Evolutionary conservation across 768 basidiomycete species (phyloP), one percentile per base, ranked within the genome.

Genomic region (Suillus lakei): DNA sequence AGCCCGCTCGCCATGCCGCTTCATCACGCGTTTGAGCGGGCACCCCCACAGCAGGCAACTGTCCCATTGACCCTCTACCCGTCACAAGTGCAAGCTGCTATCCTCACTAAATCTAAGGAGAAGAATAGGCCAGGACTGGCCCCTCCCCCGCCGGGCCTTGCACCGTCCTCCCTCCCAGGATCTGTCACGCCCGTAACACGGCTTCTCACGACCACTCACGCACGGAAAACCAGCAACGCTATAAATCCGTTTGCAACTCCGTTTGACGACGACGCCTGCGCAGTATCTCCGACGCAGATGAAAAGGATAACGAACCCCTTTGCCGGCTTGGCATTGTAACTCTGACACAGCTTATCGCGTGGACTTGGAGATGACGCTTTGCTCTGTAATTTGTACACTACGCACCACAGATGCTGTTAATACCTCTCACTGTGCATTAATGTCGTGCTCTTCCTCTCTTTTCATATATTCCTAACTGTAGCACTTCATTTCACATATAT

Each of bases 171-270:
- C 39, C 72, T 69, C 43, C 66, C 69, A 64, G 61, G 61, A 61
- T 68, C 70, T 60, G 73, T 73, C 44, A 67, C 70, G 38, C 83
- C 85, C 15, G 78, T 83, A 43, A 83, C 83, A 59, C 77, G 82
- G 48, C 76, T 83, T 64, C 75, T 83, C 67, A 83, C 84, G 61
- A 72, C 80, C 30, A 79, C 78, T 28, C 75, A 83, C 69, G 79
- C 81, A 23, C 78, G 80, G 66, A 74, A 80, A 68, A 78, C 83
- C 59, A 64, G 66, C 59, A 70, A 65, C 16, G 36, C 66, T 54
- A 66, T 71, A 54, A 74, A 86, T 72, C 91, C 91, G 61, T 93
- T 93, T 72, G 84, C 86, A 64, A 92, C 91, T 60, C 91, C 92
- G 9, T 93, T 93, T 75, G 92, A 93, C 74, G 91, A 92, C 71